Percentiles rank a stretch among this genome's conserved stretches.
phyloP scores from a whole-genome alignment of 129 eudicot genomes.

The Cynara cardunculus region DNA sequence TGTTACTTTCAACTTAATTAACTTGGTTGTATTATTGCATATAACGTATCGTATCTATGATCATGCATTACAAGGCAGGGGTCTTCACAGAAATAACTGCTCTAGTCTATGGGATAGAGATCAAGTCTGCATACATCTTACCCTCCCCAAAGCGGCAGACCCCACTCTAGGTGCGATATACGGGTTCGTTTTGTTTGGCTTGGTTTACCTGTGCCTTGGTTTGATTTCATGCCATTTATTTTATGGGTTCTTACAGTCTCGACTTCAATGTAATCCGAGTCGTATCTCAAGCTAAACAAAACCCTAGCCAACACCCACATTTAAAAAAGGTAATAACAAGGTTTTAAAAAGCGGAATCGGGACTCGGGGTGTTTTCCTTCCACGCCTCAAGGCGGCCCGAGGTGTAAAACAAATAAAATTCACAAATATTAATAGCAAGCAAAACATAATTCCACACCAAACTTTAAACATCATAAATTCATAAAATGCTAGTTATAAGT shows the following conservation, averaged over 20 bases:
- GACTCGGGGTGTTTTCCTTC: too few species aligned
- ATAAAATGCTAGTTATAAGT: too few species aligned
- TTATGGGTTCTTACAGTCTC: not conserved
- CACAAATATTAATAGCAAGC: too few species aligned
- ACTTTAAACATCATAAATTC: too few species aligned
- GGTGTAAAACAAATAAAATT: too few species aligned
- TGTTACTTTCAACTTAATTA: not conserved
- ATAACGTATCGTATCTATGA: not conserved
- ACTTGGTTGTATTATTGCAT: not conserved
- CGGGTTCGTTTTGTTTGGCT: not conserved
- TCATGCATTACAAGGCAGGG: not conserved
- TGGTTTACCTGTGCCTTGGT: not conserved
- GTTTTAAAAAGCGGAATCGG: too few species aligned
- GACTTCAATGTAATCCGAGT: not conserved
- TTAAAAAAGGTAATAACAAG: not conserved
- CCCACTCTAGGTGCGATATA: not conserved
- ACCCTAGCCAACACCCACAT: not conserved
- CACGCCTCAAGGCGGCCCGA: too few species aligned
- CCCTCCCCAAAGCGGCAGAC: not conserved
- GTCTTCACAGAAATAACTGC: not conserved
- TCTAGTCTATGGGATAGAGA: not conserved
- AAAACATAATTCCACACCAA: too few species aligned
- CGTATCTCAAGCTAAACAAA: not conserved
- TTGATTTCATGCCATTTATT: not conserved
- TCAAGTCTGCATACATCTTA: not conserved